Evolutionary conservation across 2,329 filamentous ascomycete genomes (phyloP).

Genomic region (Calonectria hawksworthii): DNA sequence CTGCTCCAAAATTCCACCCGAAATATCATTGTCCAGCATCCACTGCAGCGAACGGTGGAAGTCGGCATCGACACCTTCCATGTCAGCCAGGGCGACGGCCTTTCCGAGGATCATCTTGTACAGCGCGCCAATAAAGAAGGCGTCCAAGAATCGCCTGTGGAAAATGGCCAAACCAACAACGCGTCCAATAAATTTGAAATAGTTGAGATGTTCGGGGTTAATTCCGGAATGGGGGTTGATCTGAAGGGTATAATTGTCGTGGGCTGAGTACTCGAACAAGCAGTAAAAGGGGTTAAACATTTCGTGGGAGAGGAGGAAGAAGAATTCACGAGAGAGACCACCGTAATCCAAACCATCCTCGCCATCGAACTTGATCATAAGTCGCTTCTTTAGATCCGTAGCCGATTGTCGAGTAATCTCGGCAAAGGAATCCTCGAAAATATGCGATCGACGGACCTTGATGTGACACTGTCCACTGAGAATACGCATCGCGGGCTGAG

Average conservation of each 20-base stretch:
- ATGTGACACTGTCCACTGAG: conserved; percentile 97
- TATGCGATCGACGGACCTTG: conserved; percentile 95
- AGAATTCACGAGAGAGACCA: conserved; percentile 97
- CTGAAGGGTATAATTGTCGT: conserved; percentile 99
- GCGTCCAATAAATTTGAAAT: conserved; percentile 99
- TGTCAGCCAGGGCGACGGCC: conserved; percentile 90
- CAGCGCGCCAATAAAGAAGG: conserved; percentile 98
- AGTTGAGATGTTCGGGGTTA: conserved; percentile 98
- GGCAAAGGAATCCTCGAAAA: conserved; percentile 98
- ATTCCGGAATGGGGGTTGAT: conserved; percentile 99
- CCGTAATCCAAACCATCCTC: conserved; percentile 99
- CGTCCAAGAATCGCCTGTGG: conserved; percentile 96
- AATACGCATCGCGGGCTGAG: conserved; percentile 95
- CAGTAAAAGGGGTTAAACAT: conserved; percentile 99
- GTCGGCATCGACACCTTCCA: conserved; percentile 99
- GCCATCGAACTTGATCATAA: conserved; percentile 99
- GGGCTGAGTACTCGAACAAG: conserved; percentile 98
- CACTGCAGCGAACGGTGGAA: conserved; percentile 97
- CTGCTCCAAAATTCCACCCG: conserved; percentile 90
- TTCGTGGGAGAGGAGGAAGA: conserved; percentile 98
- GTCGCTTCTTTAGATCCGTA: conserved; percentile 94
- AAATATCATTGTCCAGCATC: conserved; percentile 98
- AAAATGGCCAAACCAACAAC: conserved; percentile 98
- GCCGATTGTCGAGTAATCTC: conserved; percentile 98
- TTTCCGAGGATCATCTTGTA: conserved; percentile 99